Base-by-base conservation (phyloP, 495 filamentous ascomycete genomes). In the Talaromyces adpressus region DNA sequence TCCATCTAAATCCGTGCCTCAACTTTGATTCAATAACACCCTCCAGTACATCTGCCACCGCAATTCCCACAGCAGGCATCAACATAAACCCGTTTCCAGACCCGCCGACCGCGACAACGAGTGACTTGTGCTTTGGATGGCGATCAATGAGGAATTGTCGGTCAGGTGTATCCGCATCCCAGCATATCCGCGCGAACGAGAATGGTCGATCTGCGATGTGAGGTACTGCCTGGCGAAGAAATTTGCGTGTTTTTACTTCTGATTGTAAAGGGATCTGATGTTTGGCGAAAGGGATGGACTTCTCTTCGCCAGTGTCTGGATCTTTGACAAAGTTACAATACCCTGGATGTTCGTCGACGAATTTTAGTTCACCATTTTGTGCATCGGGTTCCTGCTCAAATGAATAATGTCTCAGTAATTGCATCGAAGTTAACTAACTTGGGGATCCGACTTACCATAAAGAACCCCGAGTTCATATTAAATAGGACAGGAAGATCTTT, bases 301-400 rank as follows among this genome's bases (percentile, higher is more conserved):
- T 22, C 70, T 67, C 20, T 65, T 63, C 58, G 74, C 72, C 58
- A 4, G 58, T 60, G 6, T 60, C 34, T 4, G 58, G 32, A 20
- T 60, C 58, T 16, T 45, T 20, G 12, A 75, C 27, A 12, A 76
- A 79, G 57, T 84, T 84, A 64, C 72, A 77, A 64, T 85, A 85
- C 12, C 82, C 82, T 1, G 81, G 81, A 52, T 84, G 82, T 62
- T 85, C 82, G 62, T 84, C 82, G 66, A 80, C 82, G 58, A 85
- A 77, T 67, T 85, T 85, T 1, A 85, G 68, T 64, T 84, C 77
- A 14, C 75, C 69, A 0, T 76, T 80, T 23, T 81, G 80, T 29
- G 71, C 74, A 62, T 82, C 79, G 3, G 82, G 81, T 61, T 84
- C 82, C 72, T 60, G 18, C 0, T 29, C 14, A n/a, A 20, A 77